phyloP scores from a whole-genome alignment of 257 asterid genomes.

The Penstemon barbatus region DNA sequence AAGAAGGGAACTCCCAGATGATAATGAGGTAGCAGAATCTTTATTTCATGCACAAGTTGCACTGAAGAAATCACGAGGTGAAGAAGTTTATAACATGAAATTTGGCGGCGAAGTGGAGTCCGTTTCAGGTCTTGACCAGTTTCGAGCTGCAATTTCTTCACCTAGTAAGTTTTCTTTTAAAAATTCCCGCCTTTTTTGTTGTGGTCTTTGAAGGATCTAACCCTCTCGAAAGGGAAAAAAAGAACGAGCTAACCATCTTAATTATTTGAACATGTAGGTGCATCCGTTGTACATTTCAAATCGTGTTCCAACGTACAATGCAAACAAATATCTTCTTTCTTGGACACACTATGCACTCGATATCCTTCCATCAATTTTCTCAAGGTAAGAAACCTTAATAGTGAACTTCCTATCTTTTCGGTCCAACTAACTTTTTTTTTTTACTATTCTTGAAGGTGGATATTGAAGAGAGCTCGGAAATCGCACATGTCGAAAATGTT shows the following conservation, averaged over 20 bases:
- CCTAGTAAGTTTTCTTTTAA: conserved; percentile 49
- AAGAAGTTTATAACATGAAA: conserved; percentile 71
- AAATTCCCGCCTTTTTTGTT: neutral
- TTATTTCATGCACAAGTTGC: conserved; percentile 78
- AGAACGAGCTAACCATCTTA: conserved; percentile 24
- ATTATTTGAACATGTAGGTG: conserved; percentile 51
- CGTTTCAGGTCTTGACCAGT: conserved; percentile 66
- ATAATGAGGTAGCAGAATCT: conserved; percentile 75
- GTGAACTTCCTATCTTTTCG: neutral
- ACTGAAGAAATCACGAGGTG: conserved; percentile 74
- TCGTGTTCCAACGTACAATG: conserved; percentile 49
- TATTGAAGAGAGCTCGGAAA: conserved; percentile 53
- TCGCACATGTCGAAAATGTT: conserved; percentile 70
- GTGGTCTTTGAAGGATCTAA: neutral
- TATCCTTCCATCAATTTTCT: conserved; percentile 75
- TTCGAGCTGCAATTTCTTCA: conserved; percentile 73
- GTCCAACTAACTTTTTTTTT: too few species aligned
- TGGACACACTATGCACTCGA: conserved; percentile 63
- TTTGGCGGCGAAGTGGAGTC: conserved; percentile 81
- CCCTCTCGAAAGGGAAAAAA: too few species aligned
- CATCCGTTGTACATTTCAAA: conserved; percentile 70
- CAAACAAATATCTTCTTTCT: conserved; percentile 61
- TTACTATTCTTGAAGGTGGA: conserved; percentile 58
- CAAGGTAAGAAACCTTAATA: conserved; percentile 50
- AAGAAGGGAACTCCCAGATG: conserved; percentile 64